Percentiles rank a stretch among this genome's conserved stretches.
Conservation (phyloP, 148 eudicot species). For the Tetragonia tetragonoides region DNA sequence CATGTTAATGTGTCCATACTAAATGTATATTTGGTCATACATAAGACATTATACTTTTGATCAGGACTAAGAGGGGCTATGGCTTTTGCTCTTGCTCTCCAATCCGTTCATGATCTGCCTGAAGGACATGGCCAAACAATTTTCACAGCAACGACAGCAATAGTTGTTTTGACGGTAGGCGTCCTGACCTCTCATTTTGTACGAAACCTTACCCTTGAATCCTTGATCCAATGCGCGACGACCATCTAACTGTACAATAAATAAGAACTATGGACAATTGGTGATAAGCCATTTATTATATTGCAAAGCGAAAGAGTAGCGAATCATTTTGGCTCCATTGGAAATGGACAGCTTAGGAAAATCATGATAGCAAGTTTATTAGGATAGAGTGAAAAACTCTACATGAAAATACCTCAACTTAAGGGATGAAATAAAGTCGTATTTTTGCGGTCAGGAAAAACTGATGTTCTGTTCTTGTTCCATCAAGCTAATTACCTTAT, state of each 20-base stretch:
- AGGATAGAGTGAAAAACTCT: neutral
- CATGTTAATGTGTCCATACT: slow-evolving; percentile 5
- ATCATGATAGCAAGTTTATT: neutral
- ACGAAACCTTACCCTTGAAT: too few relatives aligned
- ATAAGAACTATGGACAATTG: too few relatives aligned
- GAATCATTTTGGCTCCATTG: too few relatives aligned
- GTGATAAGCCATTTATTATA: too few relatives aligned
- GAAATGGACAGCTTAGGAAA: too few relatives aligned
- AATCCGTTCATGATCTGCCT: slow-evolving; percentile 97
- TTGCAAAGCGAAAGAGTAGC: too few relatives aligned
- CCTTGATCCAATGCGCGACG: too few relatives aligned
- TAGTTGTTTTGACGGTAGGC: slow-evolving; percentile 91
- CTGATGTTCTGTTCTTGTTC: too few relatives aligned
- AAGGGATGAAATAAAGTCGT: neutral
- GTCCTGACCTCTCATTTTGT: slow-evolving; percentile 9
- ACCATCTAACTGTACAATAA: too few relatives aligned
- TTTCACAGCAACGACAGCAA: slow-evolving; percentile 95
- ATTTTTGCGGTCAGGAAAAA: too few relatives aligned
- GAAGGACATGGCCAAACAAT: slow-evolving; percentile 99
- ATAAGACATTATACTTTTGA: slow-evolving; percentile 20
- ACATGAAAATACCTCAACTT: neutral
- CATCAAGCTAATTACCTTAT: too few relatives aligned
- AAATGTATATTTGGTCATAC: slow-evolving; percentile 5
- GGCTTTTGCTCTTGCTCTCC: slow-evolving; percentile 99
- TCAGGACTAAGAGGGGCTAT: slow-evolving; percentile 99